Base-by-base conservation (phyloP, 2,329 filamentous ascomycete species). In the Didymella glomerata region DNA sequence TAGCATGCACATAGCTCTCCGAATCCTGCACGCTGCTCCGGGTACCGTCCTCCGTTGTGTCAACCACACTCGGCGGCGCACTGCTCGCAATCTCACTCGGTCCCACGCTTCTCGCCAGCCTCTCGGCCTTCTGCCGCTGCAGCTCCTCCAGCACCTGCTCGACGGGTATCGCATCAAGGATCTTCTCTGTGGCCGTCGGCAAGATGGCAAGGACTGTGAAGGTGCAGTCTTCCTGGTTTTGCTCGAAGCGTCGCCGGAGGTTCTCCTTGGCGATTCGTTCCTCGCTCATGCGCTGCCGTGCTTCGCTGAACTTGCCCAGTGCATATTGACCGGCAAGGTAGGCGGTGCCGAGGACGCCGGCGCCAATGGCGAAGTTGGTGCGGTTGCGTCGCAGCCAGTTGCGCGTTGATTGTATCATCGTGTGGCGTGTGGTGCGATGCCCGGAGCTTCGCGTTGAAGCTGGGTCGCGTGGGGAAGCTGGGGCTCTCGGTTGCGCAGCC, bases 181-280 rank as follows among this genome's bases (percentile, higher is more conserved):
- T 90, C 75, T 96, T 94, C 67, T 95, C 88, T 24, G 93, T 93
- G 7, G 93, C 91, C 32, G 94, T 96, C 4, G 95, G 95, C 10
- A 99, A 85, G 54, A 99, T 87, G 28, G 94, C 95, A n/a, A 98
- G 88, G 44, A 98, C 93, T 36, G 95, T 99, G 76, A 96, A 97
- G 47, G 94, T 97, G 80, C 95, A 99, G 79, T 99, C 95, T 76
- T 97, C 94, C 77, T 99, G 95, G 78, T 99, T 99, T 79, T 99
- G 95, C 78, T 98, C 92, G 80, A 99, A 99, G 73, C 95, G 91
- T 59, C 95, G 90, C 50, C 93, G 93, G 62, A 99, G 86, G 78
- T 99, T 99, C 81, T 99, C 95, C 77, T 94, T 93, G 51, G 94
- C 91, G 76, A 97, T 96, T 72, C 93, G 89, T 74, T 98, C 95